Conservation (phyloP, 208 protist species). For the Leishmania amazonensis region DNA sequence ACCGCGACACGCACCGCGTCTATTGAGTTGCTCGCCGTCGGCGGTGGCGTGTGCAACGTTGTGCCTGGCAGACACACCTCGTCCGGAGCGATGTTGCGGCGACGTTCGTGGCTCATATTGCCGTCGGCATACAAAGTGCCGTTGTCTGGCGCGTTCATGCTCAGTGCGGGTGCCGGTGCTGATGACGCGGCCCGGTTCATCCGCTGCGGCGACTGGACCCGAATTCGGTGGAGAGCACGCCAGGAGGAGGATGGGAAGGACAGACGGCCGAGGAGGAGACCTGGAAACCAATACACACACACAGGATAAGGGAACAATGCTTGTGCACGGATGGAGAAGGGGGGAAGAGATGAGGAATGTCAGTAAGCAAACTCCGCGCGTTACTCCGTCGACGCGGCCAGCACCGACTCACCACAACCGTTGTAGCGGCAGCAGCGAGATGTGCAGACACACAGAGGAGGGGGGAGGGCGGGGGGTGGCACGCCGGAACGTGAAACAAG, state of each 20-base stretch:
- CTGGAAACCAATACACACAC: not conserved
- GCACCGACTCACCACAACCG: not conserved
- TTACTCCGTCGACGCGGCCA: not conserved
- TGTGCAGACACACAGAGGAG: not conserved
- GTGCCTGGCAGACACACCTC: not conserved
- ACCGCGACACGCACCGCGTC: not conserved
- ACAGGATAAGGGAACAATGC: not conserved
- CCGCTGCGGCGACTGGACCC: not conserved
- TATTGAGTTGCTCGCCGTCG: slow-evolving; percentile 8
- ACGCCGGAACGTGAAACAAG: not conserved
- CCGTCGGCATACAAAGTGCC: not conserved
- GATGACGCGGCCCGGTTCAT: not conserved
- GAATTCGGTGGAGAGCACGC: not conserved
- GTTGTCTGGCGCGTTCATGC: not conserved
- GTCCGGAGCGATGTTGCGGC: slow-evolving; percentile 9
- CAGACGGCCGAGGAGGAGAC: not conserved
- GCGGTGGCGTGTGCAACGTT: slow-evolving; percentile 10
- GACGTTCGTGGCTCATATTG: not conserved
- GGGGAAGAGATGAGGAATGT: not conserved
- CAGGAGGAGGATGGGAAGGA: not conserved
- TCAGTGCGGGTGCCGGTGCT: not conserved
- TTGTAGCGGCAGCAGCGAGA: not conserved
- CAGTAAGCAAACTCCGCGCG: not conserved
- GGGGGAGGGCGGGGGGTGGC: not conserved
- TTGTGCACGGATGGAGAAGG: not conserved